Percentiles rank a stretch among this genome's conserved stretches.
Conservation (phyloP, 768 basidiomycete genomes). For the Mycena albidolilacea region DNA sequence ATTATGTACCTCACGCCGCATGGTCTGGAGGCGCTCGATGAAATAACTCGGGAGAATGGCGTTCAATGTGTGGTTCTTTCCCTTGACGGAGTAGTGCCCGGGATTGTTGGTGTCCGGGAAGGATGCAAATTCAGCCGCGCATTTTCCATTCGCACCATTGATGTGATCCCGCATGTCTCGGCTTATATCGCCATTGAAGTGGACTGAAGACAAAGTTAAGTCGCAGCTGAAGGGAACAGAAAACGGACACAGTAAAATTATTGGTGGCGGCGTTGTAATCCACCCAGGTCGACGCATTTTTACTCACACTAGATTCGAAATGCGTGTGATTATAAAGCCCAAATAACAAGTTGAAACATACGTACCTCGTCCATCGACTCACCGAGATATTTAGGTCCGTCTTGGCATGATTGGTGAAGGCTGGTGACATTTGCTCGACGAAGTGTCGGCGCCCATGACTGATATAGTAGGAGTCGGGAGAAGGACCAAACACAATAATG, state of each 20-base stretch:
- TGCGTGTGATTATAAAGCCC: no score
- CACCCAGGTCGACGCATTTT: no score
- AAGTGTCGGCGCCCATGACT: slow-evolving; percentile 27
- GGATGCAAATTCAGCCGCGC: slow-evolving; percentile 17
- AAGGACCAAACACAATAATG: slow-evolving; percentile 20
- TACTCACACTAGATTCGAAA: no score
- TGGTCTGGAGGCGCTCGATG: background rate
- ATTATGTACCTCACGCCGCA: background rate
- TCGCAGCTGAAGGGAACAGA: no score
- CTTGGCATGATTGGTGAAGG: slow-evolving; percentile 27
- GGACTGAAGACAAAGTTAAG: slow-evolving; percentile 2
- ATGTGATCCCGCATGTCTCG: slow-evolving; percentile 20
- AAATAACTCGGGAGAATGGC: background rate
- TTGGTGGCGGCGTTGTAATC: no score
- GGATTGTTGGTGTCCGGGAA: slow-evolving; percentile 24
- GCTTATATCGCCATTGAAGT: slow-evolving; percentile 21
- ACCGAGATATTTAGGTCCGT: slow-evolving; percentile 13
- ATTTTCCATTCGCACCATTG: slow-evolving; percentile 26
- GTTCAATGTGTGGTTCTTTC: background rate
- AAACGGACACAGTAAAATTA: no score
- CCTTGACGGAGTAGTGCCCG: background rate
- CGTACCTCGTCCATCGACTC: slow-evolving; percentile 24
- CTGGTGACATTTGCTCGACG: slow-evolving; percentile 16
- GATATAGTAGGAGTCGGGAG: slow-evolving; percentile 21
- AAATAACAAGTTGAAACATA: no score